Evolutionary conservation across 768 basidiomycete species (phyloP).

Genomic region (Tulasnella sp.): DNA sequence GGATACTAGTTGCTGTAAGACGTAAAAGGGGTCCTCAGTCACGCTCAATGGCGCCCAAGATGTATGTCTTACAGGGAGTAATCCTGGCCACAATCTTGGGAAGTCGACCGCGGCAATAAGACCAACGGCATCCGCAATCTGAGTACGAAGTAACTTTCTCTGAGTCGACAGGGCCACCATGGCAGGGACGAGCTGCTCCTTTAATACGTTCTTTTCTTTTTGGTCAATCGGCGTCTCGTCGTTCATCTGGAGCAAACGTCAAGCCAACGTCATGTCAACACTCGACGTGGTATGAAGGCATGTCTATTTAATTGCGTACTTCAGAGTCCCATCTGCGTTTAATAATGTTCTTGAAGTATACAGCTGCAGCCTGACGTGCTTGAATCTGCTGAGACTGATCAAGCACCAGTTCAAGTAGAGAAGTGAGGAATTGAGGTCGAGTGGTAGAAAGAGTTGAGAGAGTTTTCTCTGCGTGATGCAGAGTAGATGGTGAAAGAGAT

Average conservation of each 20-base stretch:
- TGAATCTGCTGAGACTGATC: constrained; percentile 65
- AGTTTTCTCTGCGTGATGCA: constrained; percentile 81
- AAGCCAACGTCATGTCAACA: not conserved
- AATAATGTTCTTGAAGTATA: constrained; percentile 91
- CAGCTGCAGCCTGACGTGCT: constrained; percentile 78
- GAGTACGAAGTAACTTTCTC: constrained; percentile 69
- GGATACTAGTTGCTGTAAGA: constrained; percentile 76
- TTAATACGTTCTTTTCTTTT: constrained; percentile 72
- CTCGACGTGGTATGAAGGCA: not conserved
- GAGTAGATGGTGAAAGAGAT: constrained; percentile 67
- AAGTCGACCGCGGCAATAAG: constrained; percentile 93
- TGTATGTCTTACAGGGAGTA: constrained; percentile 75
- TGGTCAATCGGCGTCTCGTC: constrained; percentile 65
- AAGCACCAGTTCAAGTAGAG: constrained; percentile 78
- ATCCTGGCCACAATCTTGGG: constrained; percentile 81
- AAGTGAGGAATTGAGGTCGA: constrained; percentile 76
- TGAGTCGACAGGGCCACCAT: constrained; percentile 85
- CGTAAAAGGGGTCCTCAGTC: constrained; percentile 10
- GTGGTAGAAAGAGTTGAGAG: constrained; percentile 62
- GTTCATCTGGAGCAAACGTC: not conserved
- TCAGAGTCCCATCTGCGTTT: constrained; percentile 69
- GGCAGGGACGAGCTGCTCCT: constrained; percentile 79
- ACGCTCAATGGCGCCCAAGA: not conserved
- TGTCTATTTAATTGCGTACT: constrained; percentile 5
- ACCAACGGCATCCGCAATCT: constrained; percentile 91